Percentiles rank a stretch among this genome's conserved stretches.
Evolutionary conservation across 192 early-diverging fungal genomes (phyloP).

Genomic region (Gamsiella multidivaricata): DNA sequence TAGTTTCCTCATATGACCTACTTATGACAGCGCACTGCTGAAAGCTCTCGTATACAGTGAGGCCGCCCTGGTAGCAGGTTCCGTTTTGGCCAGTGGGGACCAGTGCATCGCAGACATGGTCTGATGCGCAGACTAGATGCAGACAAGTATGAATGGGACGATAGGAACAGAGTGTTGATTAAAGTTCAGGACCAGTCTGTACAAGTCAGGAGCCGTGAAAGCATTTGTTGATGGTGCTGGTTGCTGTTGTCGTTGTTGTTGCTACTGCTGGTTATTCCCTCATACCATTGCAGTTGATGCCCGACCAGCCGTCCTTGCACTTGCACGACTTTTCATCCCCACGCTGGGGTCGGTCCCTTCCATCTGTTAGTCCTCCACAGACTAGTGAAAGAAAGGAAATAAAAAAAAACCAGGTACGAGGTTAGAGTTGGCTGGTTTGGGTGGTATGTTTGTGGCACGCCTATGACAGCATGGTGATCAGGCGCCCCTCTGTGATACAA

Average conservation of each 20-base stretch:
- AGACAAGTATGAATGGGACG: conserved; percentile 8
- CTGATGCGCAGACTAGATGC: conserved; percentile 75
- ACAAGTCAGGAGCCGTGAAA: too few species aligned
- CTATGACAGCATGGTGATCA: neutral
- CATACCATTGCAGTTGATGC: conserved; percentile 90
- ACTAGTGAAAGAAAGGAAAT: conserved; percentile 56
- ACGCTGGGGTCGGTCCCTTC: conserved; percentile 67
- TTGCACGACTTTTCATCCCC: conserved; percentile 67
- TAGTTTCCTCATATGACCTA: conserved; percentile 43
- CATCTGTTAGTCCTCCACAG: conserved; percentile 77
- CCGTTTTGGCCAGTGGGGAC: conserved; percentile 77
- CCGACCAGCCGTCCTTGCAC: conserved; percentile 90
- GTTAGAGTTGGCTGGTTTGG: neutral
- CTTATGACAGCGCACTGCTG: conserved; percentile 83
- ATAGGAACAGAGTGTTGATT: neutral
- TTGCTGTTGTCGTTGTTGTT: neutral
- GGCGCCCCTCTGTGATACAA: conserved; percentile 1
- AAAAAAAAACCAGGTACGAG: neutral
- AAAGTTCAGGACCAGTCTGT: too few species aligned
- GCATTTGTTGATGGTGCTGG: too few species aligned
- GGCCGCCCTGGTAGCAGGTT: conserved; percentile 79
- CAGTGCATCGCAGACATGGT: conserved; percentile 73
- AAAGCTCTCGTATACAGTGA: conserved; percentile 73
- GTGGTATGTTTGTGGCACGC: neutral
- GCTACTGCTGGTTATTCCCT: neutral